Base-by-base conservation (phyloP, 768 basidiomycete genomes). In the Collybia sp. region DNA sequence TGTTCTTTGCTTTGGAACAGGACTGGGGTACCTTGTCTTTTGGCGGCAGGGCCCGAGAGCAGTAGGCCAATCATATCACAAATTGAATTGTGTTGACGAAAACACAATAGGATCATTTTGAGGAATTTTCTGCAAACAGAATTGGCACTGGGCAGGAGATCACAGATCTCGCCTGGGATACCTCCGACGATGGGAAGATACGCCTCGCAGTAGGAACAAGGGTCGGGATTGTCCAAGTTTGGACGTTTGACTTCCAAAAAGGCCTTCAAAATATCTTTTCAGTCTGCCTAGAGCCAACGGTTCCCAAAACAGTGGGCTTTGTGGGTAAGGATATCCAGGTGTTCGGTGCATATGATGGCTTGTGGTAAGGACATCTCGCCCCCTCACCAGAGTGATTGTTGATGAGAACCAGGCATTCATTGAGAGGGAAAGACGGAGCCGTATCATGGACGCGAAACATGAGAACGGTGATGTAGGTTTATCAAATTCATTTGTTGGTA, bases 221-320 rank as follows among this genome's bases (percentile, higher is more conserved):
- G 16, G 49, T 50, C 40, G 50, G 43, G 35, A 30, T 53, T 12
- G 34, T 59, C 16, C 56, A 55, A 20, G 35, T 59, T 19, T 53
- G 53, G 34, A n/a, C 46, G 13, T 35, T 55, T 13, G 39, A 47
- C 40, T 30, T 44, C n/a, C 44, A 32, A 15, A 53, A 55, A 53
- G 20, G 43, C 5, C 45, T 52, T 12, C 15, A 18, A 15, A 32
- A 48, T 33, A 46, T 57, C 41, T 59, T 53, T 42, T 44, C 58
- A 31, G 34, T 53, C 32, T 45, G 35, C 42, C 44, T 56, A 20
- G 30, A 38, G 31, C 35, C 52, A 16, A 15, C 44, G 33, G 44
- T 47, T 10, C 57, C 55, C 15, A 47, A 48, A 47, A 53, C 55
- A 1, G 46, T 58, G n/a, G 51, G 44, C 10, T 58, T 58, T 30